A percentile compares a stretch with the other conserved stretches of the same genome.
phyloP scores from a whole-genome alignment of 768 basidiomycete genomes.

The Exidia glandulosa region DNA sequence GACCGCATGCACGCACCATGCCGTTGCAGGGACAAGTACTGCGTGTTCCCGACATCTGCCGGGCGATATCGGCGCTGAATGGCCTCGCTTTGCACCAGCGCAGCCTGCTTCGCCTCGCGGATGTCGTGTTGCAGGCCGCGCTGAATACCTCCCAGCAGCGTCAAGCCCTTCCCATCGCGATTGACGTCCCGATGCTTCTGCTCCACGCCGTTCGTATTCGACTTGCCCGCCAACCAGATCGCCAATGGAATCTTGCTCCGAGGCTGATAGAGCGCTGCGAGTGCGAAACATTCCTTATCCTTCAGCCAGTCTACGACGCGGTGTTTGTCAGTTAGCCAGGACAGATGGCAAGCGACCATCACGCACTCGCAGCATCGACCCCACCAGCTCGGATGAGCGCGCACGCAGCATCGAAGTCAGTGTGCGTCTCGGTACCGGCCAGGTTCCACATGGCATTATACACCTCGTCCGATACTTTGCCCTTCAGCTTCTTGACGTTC shows the following conservation, averaged over 20 bases:
- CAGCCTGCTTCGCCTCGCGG: no score
- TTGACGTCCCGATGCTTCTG: constrained; percentile 14
- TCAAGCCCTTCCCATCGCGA: constrained; percentile 15
- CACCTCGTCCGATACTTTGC: not conserved
- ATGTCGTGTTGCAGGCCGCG: constrained; percentile 5
- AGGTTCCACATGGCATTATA: constrained; percentile 16
- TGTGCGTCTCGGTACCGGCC: constrained; percentile 10
- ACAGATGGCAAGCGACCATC: not conserved
- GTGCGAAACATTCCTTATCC: constrained; percentile 15
- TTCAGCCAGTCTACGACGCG: constrained; percentile 17
- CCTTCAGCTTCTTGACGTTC: constrained; percentile 1
- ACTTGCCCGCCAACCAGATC: constrained; percentile 15
- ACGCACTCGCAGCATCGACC: constrained; percentile 11
- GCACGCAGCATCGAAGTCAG: constrained; percentile 9
- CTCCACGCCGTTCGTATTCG: constrained; percentile 11
- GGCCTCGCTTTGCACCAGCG: no score
- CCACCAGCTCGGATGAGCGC: constrained; percentile 12
- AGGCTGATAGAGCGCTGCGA: constrained; percentile 18
- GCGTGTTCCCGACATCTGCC: no score
- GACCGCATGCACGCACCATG: no score
- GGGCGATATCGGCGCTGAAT: no score
- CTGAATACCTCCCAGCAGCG: constrained; percentile 16
- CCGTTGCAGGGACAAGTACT: no score
- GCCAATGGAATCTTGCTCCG: constrained; percentile 16
- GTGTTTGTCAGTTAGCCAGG: not conserved